Conservation (phyloP, 2,329 filamentous ascomycete species). For the Coniochaeta sp. region DNA sequence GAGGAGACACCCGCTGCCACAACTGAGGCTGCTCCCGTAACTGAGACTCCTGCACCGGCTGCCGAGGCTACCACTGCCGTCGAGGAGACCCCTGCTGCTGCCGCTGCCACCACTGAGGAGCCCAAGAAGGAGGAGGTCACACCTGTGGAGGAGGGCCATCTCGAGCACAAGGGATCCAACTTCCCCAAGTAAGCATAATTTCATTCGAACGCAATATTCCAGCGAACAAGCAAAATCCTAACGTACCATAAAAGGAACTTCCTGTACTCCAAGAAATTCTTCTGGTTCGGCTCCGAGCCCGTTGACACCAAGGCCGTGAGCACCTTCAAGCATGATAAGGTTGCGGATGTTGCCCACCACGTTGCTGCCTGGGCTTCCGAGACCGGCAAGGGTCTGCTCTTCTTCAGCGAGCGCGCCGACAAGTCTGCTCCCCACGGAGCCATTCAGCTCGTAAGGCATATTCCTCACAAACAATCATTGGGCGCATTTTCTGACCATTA, state of each 20-base stretch:
- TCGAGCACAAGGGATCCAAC: constrained; percentile 84
- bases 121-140: constrained; percentile 32
- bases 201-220: not conserved
- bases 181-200: constrained; percentile 69
- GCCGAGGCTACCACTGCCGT: constrained; percentile 24
- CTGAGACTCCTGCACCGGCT: constrained; percentile 32
- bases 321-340: constrained; percentile 83
- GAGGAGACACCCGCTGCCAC: constrained; percentile 24
- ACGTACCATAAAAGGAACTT: constrained; percentile 59
- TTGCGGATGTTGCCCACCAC: constrained; percentile 64
- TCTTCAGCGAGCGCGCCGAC: constrained; percentile 81
- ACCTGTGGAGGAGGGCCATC: constrained; percentile 67
- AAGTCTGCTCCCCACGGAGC: constrained; percentile 75
- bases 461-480: not conserved
- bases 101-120: constrained; percentile 23
- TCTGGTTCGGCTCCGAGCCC: constrained; percentile 73
- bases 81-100: constrained; percentile 29
- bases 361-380: constrained; percentile 84
- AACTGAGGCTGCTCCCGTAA: constrained; percentile 24
- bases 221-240: constrained; percentile 4
- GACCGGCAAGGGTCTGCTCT: constrained; percentile 92
- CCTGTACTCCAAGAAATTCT: constrained; percentile 87
- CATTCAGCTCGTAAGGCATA: constrained; percentile 70
- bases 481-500: constrained; percentile 19
- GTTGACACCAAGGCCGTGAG: constrained; percentile 67